Conservation (phyloP, 2,329 filamentous ascomycete genomes). For the Hypoxylon sp. region DNA sequence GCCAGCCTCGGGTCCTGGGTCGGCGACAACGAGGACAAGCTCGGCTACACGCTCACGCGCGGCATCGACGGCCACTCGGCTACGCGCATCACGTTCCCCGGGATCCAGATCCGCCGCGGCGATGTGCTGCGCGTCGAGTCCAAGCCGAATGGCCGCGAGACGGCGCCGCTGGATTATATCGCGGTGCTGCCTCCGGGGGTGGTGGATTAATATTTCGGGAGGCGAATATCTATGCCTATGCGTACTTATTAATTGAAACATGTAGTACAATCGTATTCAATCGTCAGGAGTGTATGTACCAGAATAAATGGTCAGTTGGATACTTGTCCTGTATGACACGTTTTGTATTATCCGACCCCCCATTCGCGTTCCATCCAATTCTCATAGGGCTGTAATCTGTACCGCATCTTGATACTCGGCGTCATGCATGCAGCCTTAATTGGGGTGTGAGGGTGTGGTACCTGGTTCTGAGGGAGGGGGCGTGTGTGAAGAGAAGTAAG, state of each 20-base stretch:
- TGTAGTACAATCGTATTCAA: background rate
- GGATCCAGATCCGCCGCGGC: constrained; percentile 37
- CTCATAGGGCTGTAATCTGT: background rate
- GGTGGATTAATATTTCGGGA: constrained; percentile 56
- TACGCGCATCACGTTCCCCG: constrained; percentile 62
- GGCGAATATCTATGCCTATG: background rate
- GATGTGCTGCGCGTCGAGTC: constrained; percentile 55
- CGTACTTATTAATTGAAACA: background rate
- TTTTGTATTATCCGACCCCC: background rate
- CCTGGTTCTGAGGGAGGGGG: too few species aligned
- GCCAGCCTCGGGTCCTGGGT: constrained; percentile 63
- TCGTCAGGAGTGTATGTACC: background rate
- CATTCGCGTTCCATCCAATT: too few species aligned
- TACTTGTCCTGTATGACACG: too few species aligned
- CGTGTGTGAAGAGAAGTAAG: background rate
- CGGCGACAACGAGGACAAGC: constrained; percentile 64
- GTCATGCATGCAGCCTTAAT: background rate
- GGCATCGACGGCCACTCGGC: constrained; percentile 72
- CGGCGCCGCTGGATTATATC: constrained; percentile 73
- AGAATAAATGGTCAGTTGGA: background rate
- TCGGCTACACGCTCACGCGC: constrained; percentile 65
- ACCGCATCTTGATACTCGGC: background rate
- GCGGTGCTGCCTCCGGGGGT: constrained; percentile 65
- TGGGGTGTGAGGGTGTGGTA: background rate
- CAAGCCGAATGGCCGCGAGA: constrained; percentile 65